Base-by-base conservation (phyloP, 768 basidiomycete species). In the Tremella yokohamensis region DNA sequence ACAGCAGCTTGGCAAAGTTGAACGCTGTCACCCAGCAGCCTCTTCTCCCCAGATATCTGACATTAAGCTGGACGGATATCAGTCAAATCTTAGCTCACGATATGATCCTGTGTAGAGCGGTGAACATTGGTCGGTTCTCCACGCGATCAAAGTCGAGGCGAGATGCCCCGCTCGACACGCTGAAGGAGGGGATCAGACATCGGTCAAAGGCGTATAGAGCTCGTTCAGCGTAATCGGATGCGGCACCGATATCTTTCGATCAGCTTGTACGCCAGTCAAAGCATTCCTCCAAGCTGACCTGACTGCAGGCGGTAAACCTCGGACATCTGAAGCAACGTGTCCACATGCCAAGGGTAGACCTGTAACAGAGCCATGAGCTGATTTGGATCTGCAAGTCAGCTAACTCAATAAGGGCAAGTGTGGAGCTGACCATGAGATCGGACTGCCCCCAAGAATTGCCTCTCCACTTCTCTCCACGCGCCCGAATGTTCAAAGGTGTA, bases 171-270 rank as follows among this genome's bases (percentile, higher is more conserved):
- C 78, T 84, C 1, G 89, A 85, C 76, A 96, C 86, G 64, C 83
- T 89, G 80, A 93, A 94, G 0, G 87, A 80, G 1, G 91, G 89
- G 1, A 90, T 82, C 64, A 97, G 88, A 11, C 88, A 85, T 12
- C 91, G 84, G 68, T 97, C 93, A 61, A 93, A 96, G 0, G 91
- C 85, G 78, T 93, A 97, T 15, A 99, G 75, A 0, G 93, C 88
- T n/a, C 92, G 84, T 56, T 90, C 88, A n/a, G 91, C 84, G 66
- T 84, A 90, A 60, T 96, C 91, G 2, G 88, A 84, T 0, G 90
- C 89, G 53, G 86, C 84, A 38, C 86, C 81, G 67, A 91, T 84
- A 70, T 96, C 91, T 90, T 44, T 0, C 15, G 15, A 34, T 22
- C 34, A 15, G 11, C n/a, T 42, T 38, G n/a, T n/a, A 49, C 24